Percentiles rank a stretch among this genome's conserved stretches.
phyloP scores from a whole-genome alignment of 345 rosid genomes.

The Excoecaria agallocha region DNA sequence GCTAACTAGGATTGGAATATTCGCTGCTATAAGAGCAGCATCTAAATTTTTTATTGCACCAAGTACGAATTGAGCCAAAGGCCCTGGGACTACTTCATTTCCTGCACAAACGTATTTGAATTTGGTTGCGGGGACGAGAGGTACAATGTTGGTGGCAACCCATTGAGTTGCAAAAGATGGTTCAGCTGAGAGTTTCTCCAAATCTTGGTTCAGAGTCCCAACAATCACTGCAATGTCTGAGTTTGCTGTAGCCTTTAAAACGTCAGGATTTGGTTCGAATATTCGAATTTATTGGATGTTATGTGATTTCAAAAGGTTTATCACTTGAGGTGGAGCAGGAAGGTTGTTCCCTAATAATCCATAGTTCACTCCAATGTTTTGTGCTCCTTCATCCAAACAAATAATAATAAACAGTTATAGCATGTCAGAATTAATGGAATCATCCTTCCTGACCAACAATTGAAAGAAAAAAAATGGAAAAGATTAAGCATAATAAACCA shows the following conservation, averaged over 20 bases:
- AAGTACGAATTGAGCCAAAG: background rate
- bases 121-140: background rate
- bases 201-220: background rate
- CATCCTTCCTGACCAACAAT: no score
- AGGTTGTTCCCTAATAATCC: slow-evolving; percentile 4
- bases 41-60: slow-evolving; percentile 1
- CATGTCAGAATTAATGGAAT: no score
- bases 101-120: background rate
- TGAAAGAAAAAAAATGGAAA: no score
- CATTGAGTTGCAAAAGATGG: slow-evolving; percentile 2
- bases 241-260: background rate
- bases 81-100: slow-evolving; percentile 1
- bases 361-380: background rate
- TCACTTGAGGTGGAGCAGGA: background rate
- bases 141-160: background rate
- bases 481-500: no score
- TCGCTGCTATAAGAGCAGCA: background rate
- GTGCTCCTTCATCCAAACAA: background rate
- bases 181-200: background rate
- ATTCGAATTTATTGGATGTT: slow-evolving; percentile 1
- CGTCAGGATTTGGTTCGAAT: background rate
- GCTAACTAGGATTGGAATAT: background rate
- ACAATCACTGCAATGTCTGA: background rate
- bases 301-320: background rate
- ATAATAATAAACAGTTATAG: no score